Percentiles rank a stretch among this genome's conserved stretches.
Conservation (phyloP, 305 asterid genomes). For the Fraxinus xanthoxyloides region DNA sequence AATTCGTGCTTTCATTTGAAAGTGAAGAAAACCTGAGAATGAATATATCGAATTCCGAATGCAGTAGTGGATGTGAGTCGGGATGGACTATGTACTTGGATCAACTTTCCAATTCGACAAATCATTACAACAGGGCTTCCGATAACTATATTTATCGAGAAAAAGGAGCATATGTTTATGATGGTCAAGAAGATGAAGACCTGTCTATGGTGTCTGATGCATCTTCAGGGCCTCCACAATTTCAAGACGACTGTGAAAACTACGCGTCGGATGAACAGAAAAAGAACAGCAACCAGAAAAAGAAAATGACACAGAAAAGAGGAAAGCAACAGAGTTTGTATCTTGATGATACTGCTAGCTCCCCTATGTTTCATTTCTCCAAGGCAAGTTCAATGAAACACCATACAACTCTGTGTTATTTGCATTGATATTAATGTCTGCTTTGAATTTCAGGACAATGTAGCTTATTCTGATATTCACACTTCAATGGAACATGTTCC, state of each 20-base stretch:
- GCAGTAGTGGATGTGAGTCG: slow-evolving; percentile 72
- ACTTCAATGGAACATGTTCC: slow-evolving; percentile 34
- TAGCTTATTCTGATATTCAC: slow-evolving; percentile 31
- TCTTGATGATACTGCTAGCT: slow-evolving; percentile 92
- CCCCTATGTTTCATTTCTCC: slow-evolving; percentile 46
- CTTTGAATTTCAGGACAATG: slow-evolving; percentile 46
- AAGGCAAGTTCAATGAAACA: slow-evolving; percentile 38
- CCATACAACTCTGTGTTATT: not conserved
- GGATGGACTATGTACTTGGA: slow-evolving; percentile 84
- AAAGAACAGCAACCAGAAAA: slow-evolving; percentile 36
- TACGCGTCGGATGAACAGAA: slow-evolving; percentile 17
- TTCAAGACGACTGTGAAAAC: slow-evolving; percentile 5
- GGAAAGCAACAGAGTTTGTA: slow-evolving; percentile 32
- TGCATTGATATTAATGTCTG: not conserved
- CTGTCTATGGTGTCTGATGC: slow-evolving; percentile 92
- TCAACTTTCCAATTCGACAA: slow-evolving; percentile 50
- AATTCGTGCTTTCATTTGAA: not conserved
- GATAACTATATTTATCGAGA: slow-evolving; percentile 14
- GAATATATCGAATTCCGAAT: slow-evolving; percentile 58
- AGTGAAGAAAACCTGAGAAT: slow-evolving; percentile 18
- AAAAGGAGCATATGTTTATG: slow-evolving; percentile 20
- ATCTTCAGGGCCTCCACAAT: slow-evolving; percentile 81
- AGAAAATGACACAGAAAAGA: slow-evolving; percentile 31
- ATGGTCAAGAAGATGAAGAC: slow-evolving; percentile 52
- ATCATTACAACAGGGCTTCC: slow-evolving; percentile 33